Base-by-base conservation (phyloP, 2,329 filamentous ascomycete genomes). In the Cyclaneusma minus region DNA sequence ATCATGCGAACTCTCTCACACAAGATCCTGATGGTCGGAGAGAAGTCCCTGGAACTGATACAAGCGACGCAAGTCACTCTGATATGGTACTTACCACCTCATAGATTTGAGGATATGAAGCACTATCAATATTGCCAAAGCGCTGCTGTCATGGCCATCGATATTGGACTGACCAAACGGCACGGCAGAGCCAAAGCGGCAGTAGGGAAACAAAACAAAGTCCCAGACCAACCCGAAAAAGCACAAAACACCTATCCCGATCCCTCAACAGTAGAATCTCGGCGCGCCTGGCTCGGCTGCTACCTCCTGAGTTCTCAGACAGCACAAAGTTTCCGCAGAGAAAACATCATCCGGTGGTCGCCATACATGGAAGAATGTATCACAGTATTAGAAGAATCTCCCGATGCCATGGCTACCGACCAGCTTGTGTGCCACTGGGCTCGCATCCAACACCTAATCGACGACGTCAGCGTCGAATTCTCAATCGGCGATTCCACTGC, bases 121-220 rank as follows among this genome's bases (percentile, higher is more conserved):
- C 91, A 89, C 48, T 92, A 89, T 52, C 80, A 87, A 54, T 64
- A 89, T 37, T 71, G 83, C 23, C 81, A 92, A 47, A 70, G 82
- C 43, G 77, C 79, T 3, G 75, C 75, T 24, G 66, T 82, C 39
- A 81, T 92, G 73, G 77, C 76, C 14, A 71, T 91, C 29, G 83
- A 92, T 39, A 64, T 92, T 17, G 83, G 83, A 1, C 64, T 92
- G 5, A 79, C 75, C 10, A 65, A 68, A 35, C 57, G 60, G 10
- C n/a, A n/a, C n/a, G n/a, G n/a, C n/a, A n/a, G n/a, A n/a, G n/a
- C n/a, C n/a, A n/a, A n/a, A n/a, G n/a, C n/a, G n/a, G n/a, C n/a
- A n/a, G n/a, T n/a, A n/a, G 22, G 9, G 9, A 20, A 20, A 11
- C 18, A 20, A 11, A n/a, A n/a, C n/a, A n/a, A n/a, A n/a, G n/a